These are phyloP conservation scores for Madurella fahalii DNA, from an alignment of 2,329 filamentous ascomycete species.

Conservation along the genomic window DNA sequence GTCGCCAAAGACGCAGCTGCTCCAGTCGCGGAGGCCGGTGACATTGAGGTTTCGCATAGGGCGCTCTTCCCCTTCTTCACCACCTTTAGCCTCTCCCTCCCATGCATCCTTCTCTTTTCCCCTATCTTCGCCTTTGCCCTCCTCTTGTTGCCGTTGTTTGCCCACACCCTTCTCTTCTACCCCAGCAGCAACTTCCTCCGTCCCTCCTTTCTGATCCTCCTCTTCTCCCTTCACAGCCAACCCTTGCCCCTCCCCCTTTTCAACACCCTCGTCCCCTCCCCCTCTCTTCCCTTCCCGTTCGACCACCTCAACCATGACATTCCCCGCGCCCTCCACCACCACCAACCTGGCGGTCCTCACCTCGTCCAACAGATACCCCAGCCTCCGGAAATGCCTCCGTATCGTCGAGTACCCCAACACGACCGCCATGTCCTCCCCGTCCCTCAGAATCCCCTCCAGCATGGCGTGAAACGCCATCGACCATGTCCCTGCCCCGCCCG, in stretches of 20 bases:
- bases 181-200: neutral
- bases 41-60: conserved; percentile 31
- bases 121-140: neutral
- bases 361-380: conserved; percentile 47
- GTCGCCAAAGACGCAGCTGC: conserved; percentile 56
- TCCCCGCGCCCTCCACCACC: conserved; percentile 48
- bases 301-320: conserved; percentile 41
- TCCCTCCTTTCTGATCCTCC: conserved; percentile 9
- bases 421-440: conserved; percentile 57
- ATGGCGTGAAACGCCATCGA: conserved; percentile 53
- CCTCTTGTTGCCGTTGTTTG: neutral
- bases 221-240: conserved; percentile 39
- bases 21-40: conserved; percentile 56
- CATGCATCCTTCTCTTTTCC: neutral
- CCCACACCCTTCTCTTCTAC: conserved; percentile 8
- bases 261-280: conserved; percentile 9
- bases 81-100: neutral
- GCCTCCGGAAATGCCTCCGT: conserved; percentile 47
- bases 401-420: conserved; percentile 55
- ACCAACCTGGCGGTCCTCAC: conserved; percentile 51
- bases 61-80: neutral
- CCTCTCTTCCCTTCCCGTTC: neutral
- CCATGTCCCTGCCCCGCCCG: conserved; percentile 43
- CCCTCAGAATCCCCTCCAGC: conserved; percentile 53
- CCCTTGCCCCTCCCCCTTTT: neutral